Percentiles rank a stretch among this genome's conserved stretches.
Conservation (phyloP, 2,329 filamentous ascomycete species). For the Calonectria pseudoturangicola region DNA sequence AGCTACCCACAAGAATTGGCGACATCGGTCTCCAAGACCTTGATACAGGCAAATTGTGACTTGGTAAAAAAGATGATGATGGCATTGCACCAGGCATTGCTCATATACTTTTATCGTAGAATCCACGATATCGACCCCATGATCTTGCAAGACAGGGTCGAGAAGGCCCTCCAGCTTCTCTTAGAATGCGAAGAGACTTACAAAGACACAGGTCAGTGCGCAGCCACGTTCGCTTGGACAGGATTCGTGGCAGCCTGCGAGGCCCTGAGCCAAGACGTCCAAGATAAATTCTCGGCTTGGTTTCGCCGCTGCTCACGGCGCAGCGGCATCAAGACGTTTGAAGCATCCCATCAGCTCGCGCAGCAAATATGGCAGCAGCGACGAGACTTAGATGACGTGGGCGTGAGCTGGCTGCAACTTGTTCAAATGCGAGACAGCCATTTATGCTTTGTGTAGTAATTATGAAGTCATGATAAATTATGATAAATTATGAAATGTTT, state of each 20-base stretch:
- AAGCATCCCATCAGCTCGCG: neutral
- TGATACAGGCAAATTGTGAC: slow-evolving; percentile 5
- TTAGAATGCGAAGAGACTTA: slow-evolving; percentile 3
- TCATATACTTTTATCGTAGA: slow-evolving; percentile 29
- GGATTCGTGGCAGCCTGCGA: slow-evolving; percentile 21
- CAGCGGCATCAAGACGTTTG: slow-evolving; percentile 16
- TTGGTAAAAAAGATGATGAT: slow-evolving; percentile 27
- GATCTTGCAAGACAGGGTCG: slow-evolving; percentile 16
- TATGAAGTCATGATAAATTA: neutral
- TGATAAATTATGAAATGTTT: neutral
- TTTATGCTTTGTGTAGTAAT: slow-evolving; percentile 6
- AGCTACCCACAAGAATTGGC: slow-evolving; percentile 8
- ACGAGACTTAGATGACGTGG: slow-evolving; percentile 14
- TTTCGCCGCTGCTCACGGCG: slow-evolving; percentile 9
- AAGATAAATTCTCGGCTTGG: slow-evolving; percentile 15
- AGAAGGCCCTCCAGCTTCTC: neutral
- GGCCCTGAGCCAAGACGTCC: neutral
- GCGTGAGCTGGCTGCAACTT: slow-evolving; percentile 9
- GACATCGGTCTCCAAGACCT: neutral
- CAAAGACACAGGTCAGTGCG: slow-evolving; percentile 17
- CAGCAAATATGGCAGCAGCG: slow-evolving; percentile 23
- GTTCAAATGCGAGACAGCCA: slow-evolving; percentile 8
- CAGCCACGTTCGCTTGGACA: slow-evolving; percentile 19
- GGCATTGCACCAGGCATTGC: slow-evolving; percentile 8
- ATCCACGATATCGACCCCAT: slow-evolving; percentile 26